phyloP scores from a whole-genome alignment of 2,329 filamentous ascomycete species.

The Shiraia sp. region DNA sequence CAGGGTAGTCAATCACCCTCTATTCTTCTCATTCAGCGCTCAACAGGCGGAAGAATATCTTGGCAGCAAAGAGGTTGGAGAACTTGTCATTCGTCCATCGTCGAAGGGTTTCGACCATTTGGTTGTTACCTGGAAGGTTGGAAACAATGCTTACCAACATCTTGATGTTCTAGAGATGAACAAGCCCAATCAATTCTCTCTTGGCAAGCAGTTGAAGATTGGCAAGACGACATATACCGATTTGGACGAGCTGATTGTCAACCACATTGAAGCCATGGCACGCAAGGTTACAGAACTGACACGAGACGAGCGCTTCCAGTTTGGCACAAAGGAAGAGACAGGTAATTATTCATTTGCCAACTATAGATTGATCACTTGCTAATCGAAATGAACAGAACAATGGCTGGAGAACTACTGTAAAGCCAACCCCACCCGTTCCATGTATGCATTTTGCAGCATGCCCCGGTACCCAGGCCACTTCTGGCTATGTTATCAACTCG shows the following conservation, averaged over 20 bases:
- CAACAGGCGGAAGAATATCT: constrained; percentile 92
- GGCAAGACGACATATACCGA: constrained; percentile 92
- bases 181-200: constrained; percentile 95
- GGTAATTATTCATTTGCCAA: constrained; percentile 59
- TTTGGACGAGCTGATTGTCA: constrained; percentile 94
- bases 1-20: constrained; percentile 94
- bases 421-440: constrained; percentile 90
- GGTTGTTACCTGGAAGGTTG: constrained; percentile 97
- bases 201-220: constrained; percentile 83
- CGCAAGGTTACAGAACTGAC: constrained; percentile 97
- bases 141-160: constrained; percentile 94
- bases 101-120: constrained; percentile 95
- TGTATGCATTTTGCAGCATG: constrained; percentile 96
- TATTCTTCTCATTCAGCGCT: constrained; percentile 92
- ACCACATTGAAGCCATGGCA: constrained; percentile 96
- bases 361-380: constrained; percentile 11
- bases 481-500: constrained; percentile 94
- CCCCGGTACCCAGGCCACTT: constrained; percentile 93
- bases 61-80: constrained; percentile 80
- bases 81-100: constrained; percentile 92
- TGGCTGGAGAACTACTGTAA: constrained; percentile 96
- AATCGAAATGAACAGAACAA: constrained; percentile 64
- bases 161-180: constrained; percentile 96
- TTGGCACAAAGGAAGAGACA: constrained; percentile 75
- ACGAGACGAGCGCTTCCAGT: constrained; percentile 91